Percentiles rank a stretch among this genome's conserved stretches.
Conservation (phyloP, 2,329 filamentous ascomycete species). For the Cryphonectria japonica region DNA sequence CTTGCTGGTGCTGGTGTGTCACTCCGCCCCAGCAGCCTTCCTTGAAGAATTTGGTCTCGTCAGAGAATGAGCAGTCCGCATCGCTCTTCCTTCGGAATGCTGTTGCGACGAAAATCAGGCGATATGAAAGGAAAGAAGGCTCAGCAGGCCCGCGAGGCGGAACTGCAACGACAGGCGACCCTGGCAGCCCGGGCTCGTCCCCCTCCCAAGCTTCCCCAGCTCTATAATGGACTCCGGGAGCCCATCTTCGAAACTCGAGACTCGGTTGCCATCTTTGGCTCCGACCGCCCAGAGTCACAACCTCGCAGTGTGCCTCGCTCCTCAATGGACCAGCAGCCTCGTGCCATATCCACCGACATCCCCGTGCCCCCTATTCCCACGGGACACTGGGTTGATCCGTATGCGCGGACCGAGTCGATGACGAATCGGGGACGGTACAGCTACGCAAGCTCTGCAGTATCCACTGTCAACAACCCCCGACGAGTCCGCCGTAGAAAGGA, state of each 20-base stretch:
- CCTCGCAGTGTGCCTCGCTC: constrained; percentile 44
- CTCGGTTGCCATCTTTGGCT: constrained; percentile 22
- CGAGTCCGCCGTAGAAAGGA: constrained; percentile 94
- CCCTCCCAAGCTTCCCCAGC: constrained; percentile 56
- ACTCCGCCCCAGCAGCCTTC: constrained; percentile 32
- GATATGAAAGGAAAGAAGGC: constrained; percentile 66
- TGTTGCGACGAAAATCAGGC: constrained; percentile 70
- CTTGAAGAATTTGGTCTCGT: constrained; percentile 20
- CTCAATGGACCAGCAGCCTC: constrained; percentile 56
- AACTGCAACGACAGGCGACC: constrained; percentile 54
- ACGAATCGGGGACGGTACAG: constrained; percentile 94
- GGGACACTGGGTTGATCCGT: constrained; percentile 71
- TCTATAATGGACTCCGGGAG: constrained; percentile 46
- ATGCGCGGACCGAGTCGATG: constrained; percentile 90
- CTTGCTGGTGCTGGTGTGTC: not conserved
- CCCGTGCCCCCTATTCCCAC: constrained; percentile 64
- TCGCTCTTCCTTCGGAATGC: constrained; percentile 57
- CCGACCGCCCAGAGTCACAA: constrained; percentile 22
- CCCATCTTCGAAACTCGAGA: constrained; percentile 20
- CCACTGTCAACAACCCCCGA: constrained; percentile 89
- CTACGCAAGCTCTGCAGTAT: constrained; percentile 90
- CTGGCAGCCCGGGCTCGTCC: constrained; percentile 49
- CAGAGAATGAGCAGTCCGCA: constrained; percentile 42
- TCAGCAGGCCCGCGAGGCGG: constrained; percentile 57
- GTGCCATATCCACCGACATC: constrained; percentile 45